Evolutionary conservation across 371 early-diverging fungal species (phyloP).

Genomic region (Mortierella sp.): DNA sequence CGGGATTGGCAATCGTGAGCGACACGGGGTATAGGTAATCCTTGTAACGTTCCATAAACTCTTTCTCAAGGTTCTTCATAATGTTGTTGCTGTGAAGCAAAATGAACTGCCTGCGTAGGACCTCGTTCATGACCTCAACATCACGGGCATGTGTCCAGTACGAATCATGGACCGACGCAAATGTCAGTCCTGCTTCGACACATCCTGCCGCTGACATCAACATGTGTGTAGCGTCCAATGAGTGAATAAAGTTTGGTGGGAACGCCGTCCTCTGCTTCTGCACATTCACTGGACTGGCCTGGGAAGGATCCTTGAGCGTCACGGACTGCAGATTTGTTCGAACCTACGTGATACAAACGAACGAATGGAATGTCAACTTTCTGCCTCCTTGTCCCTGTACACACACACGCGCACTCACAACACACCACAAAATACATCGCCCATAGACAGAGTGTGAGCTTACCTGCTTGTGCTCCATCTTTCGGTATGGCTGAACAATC

Average conservation of each 20-base stretch:
- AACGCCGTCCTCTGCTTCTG: constrained; percentile 95
- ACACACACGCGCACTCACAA: no score
- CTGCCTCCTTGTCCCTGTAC: no score
- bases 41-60: constrained; percentile 87
- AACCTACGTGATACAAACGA: constrained; percentile 8
- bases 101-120: constrained; percentile 93
- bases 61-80: constrained; percentile 84
- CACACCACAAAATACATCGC: no score
- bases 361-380: neutral
- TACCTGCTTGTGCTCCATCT: constrained; percentile 69
- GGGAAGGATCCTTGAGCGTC: constrained; percentile 75
- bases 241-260: constrained; percentile 99
- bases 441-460: neutral
- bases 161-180: constrained; percentile 97
- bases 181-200: constrained; percentile 79
- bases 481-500: constrained; percentile 97
- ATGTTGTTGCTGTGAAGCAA: constrained; percentile 85
- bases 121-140: constrained; percentile 85
- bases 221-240: constrained; percentile 98
- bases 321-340: constrained; percentile 86
- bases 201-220: constrained; percentile 93
- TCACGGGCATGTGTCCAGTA: constrained; percentile 98
- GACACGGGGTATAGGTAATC: constrained; percentile 74
- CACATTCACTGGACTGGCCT: constrained; percentile 85
- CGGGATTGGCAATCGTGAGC: constrained; percentile 54